Evolutionary conservation across 805 yeast genomes (phyloP), one percentile per base, ranked within the genome.

Genomic region (Wickerhamiella sergipiensis): DNA sequence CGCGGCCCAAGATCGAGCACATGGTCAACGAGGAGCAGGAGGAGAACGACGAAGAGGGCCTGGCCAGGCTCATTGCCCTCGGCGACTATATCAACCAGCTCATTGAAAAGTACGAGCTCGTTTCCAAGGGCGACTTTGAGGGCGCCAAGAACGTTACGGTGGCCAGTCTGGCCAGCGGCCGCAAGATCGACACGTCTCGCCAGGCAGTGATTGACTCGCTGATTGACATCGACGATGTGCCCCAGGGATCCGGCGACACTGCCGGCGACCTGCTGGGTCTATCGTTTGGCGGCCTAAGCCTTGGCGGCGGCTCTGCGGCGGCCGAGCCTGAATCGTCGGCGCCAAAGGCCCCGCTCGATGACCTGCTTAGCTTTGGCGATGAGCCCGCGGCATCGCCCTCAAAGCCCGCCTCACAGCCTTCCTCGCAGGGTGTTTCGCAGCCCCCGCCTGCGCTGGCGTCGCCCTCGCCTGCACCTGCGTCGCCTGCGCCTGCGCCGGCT

Each of bases 1-100:
- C 96, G 29, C 88, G 82, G 62, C 95, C 97, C 42, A 87, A 84
- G 59, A 77, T 92, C 57, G 84, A 84, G 64, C 83, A 81, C 59
- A 83, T 92, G 59, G 79, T 86, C 54, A 83, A 79, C 60, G 95
- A 87, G 61, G 95, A 86, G 60, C 76, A 77, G 38, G 81, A 79
- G 22, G 74, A 76, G 43, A 81, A 78, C 31, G 85, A 81, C 61
- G 79, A 71, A 44, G 76, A 71, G 31, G 76, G 83, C 9, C 84
- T 86, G 36, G 73, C 71, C 48, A 80, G 78, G 53, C 68, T 92
- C 50, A 71, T 85, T 49, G 72, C 71, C 36, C 71, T 92, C 52
- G 85, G 86, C 65, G 95, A 86, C 63, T 76, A 76, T 50, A 81
- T 89, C 55, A 82, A 85, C 63, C 71, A 76, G 6, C 74, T 87